phyloP scores from a whole-genome alignment of 2,329 filamentous ascomycete species.

The Verticillium klebahnii region DNA sequence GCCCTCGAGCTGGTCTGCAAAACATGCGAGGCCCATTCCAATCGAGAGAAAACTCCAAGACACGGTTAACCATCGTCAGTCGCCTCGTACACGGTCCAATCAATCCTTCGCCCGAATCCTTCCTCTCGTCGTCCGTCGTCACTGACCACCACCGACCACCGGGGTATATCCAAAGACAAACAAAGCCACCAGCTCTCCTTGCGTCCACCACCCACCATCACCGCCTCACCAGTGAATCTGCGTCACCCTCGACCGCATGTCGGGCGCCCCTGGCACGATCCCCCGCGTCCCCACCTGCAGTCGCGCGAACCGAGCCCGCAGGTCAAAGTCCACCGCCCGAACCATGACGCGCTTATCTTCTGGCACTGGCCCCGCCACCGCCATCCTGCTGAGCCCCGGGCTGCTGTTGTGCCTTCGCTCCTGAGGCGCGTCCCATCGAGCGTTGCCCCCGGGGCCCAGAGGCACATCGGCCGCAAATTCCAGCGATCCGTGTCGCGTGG shows the following conservation, averaged over 20 bases:
- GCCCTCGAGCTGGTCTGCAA: not conserved
- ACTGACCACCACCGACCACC: too few species aligned
- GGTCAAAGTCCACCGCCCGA: conserved; percentile 51
- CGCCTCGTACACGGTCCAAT: not conserved
- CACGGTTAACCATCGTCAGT: not conserved
- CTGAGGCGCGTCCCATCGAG: conserved; percentile 29
- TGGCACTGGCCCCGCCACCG: conserved; percentile 29
- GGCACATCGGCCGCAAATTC: conserved; percentile 8
- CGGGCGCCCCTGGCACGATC: conserved; percentile 38
- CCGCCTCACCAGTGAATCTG: conserved; percentile 39
- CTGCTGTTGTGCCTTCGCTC: conserved; percentile 16
- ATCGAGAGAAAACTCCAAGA: not conserved
- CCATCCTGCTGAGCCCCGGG: not conserved
- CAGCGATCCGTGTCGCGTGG: conserved; percentile 18
- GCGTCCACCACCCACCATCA: not conserved
- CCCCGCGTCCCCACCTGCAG: conserved; percentile 51
- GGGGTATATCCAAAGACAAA: not conserved
- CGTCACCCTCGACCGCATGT: conserved; percentile 42
- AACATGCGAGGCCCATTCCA: not conserved
- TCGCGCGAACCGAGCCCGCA: conserved; percentile 44
- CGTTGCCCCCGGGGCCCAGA: conserved; percentile 36
- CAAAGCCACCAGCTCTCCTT: not conserved
- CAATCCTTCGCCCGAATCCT: not conserved
- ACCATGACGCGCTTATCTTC: conserved; percentile 53
- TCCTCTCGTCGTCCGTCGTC: not conserved